Conservation (phyloP, 495 filamentous ascomycete species). For the Podospora australis region DNA sequence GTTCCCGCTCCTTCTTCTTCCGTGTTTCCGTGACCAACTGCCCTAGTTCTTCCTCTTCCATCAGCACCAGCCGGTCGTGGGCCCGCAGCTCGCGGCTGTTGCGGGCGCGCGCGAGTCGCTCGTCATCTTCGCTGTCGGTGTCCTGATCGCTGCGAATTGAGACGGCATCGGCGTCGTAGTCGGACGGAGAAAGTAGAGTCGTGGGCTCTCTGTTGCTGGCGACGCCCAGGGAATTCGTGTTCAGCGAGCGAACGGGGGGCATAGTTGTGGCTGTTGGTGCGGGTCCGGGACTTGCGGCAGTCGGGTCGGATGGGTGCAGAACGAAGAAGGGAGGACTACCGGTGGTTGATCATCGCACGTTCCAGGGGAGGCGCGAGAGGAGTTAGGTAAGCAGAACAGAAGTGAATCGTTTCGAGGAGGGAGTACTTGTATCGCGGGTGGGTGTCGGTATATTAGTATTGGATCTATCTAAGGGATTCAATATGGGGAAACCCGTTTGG, state of each 20-base stretch:
- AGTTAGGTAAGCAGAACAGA: neutral
- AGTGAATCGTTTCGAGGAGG: no score
- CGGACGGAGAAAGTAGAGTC: slow-evolving; percentile 54
- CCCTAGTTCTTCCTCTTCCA: slow-evolving; percentile 86
- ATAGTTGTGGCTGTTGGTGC: neutral
- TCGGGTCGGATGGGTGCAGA: neutral
- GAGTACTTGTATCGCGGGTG: no score
- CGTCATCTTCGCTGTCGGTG: slow-evolving; percentile 71
- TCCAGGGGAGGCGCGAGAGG: neutral
- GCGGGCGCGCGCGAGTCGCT: slow-evolving; percentile 54
- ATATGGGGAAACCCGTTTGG: no score
- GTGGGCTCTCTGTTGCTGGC: slow-evolving; percentile 16
- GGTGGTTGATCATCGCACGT: slow-evolving; percentile 7
- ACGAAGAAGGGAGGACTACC: neutral
- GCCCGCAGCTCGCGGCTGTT: slow-evolving; percentile 64
- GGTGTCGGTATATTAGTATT: no score
- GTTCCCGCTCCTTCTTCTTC: slow-evolving; percentile 42
- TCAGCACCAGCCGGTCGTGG: slow-evolving; percentile 69
- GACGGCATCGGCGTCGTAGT: slow-evolving; percentile 62
- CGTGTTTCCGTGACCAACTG: slow-evolving; percentile 56
- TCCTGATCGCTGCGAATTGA: slow-evolving; percentile 66
- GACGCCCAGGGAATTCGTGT: slow-evolving; percentile 13
- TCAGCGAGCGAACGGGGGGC: slow-evolving; percentile 23
- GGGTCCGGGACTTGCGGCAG: neutral
- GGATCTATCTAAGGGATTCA: no score